Evolutionary conservation across 768 basidiomycete genomes (phyloP), one percentile per base, ranked within the genome.

Genomic region (Kwoniella mangroviensis): DNA sequence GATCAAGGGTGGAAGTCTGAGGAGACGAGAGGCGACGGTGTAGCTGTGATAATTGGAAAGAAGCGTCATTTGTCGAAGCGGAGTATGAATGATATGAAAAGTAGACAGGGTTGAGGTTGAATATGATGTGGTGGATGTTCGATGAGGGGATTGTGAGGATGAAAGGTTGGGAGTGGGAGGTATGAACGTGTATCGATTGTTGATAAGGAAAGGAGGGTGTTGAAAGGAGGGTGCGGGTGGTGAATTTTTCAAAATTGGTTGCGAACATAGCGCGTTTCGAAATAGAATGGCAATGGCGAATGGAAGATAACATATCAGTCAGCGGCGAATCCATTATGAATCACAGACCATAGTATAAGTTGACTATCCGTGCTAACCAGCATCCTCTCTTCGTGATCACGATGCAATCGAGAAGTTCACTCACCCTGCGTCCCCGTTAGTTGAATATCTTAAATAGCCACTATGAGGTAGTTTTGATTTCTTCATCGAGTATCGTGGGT

Each of bases 381-480:
- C 34, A 34, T 34, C 34, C 34, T 34, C 34, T 34, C 34, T 7
- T 34, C 34, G 34, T 34, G 34, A 34, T 34, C 34, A 34, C 6
- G 6, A 34, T 34, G 34, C 34, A 34, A 34, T 34, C 9, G 34
- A 34, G 6, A 34, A 34, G 34, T 10, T 11, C 5, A 76, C 79
- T 77, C 72, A 80, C 79, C 67, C 67, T 67, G 68, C 70, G 66
- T 68, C 73, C 53, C 79, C 77, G 68, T 66, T 75, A 49, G 65
- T 58, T 41, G 52, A 57, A 65, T 69, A 57, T 58, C 62, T 34
- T 41, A 69, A 71, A 69, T 70, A 80, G 69, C 76, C 75, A 78
- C 79, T 77, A 77, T 73, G 68, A 76, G 79, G 79, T 67, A 80
- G 74, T 69, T 80, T 79, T 43, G 69, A 75, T 68, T 78, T 80